Percentiles rank a stretch among this genome's conserved stretches.
These are phyloP conservation scores for Aspergillus sp. DNA, from an alignment of 2,329 filamentous ascomycete genomes.

Conservation along the genomic window DNA sequence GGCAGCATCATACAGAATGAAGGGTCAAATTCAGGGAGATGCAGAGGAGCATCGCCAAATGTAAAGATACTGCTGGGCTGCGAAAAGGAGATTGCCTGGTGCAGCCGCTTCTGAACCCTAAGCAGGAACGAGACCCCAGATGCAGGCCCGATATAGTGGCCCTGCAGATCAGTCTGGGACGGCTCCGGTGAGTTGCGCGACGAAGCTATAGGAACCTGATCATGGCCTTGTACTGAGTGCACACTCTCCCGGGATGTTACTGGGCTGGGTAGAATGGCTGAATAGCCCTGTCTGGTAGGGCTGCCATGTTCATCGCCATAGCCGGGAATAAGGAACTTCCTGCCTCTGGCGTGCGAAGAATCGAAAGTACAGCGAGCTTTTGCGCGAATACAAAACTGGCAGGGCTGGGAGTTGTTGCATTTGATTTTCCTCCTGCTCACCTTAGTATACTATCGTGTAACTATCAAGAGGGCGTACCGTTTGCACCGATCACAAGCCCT, in stretches of 20 bases:
- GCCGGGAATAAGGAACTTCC: neutral
- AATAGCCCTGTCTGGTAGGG: neutral
- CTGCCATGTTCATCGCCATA: neutral
- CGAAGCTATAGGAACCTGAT: neutral
- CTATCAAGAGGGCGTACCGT: constrained; percentile 12
- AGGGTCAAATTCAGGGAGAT: constrained; percentile 41
- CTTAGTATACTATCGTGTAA: neutral
- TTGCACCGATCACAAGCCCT: constrained; percentile 40
- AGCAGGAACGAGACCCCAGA: constrained; percentile 23
- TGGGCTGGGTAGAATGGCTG: neutral
- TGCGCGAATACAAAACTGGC: constrained; percentile 25
- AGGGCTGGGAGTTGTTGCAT: constrained; percentile 56
- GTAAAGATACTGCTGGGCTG: constrained; percentile 16
- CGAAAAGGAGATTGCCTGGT: constrained; percentile 4
- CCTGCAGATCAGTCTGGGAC: constrained; percentile 17
- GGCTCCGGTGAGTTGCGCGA: constrained; percentile 10
- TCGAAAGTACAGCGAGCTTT: constrained; percentile 17
- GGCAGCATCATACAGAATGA: constrained; percentile 46
- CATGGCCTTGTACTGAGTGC: neutral
- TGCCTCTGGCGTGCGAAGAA: constrained; percentile 15
- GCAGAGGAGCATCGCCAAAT: constrained; percentile 45
- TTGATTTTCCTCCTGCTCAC: constrained; percentile 51
- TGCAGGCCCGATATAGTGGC: constrained; percentile 23
- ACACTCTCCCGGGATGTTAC: neutral
- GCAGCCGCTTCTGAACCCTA: constrained; percentile 20